Percentiles rank a stretch among this genome's conserved stretches.
Evolutionary conservation across 106 monocot species (phyloP).

Genomic region (Alisma plantagoaquatica): DNA sequence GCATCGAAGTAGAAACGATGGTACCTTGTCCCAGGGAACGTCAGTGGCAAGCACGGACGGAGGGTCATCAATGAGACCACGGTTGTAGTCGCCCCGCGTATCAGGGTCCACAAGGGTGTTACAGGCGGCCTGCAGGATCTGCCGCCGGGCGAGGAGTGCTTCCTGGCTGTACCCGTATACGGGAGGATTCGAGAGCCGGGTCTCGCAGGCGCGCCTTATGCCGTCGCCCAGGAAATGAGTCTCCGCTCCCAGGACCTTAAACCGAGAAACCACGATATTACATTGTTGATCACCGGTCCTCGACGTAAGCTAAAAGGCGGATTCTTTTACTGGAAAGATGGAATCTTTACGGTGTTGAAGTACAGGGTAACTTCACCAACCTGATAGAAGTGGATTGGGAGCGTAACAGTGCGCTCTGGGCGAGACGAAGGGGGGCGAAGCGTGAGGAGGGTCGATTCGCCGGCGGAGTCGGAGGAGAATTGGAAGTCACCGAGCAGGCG

Average conservation of each 20-base stretch:
- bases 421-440: slow-evolving; percentile 7
- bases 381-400: slow-evolving; percentile 83
- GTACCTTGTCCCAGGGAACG: slow-evolving; percentile 80
- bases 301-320: background rate
- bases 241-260: slow-evolving; percentile 78
- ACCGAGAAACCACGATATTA: background rate
- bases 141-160: slow-evolving; percentile 62
- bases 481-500: slow-evolving; percentile 87
- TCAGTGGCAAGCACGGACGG: slow-evolving; percentile 30
- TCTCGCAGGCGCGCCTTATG: slow-evolving; percentile 70
- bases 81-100: slow-evolving; percentile 53
- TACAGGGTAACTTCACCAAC: slow-evolving; percentile 8
- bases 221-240: slow-evolving; percentile 78
- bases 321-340: background rate
- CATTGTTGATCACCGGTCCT: no score
- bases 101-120: slow-evolving; percentile 40
- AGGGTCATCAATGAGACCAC: slow-evolving; percentile 44
- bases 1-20: background rate
- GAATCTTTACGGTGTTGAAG: background rate
- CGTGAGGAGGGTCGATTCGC: slow-evolving; percentile 8
- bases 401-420: slow-evolving; percentile 42
- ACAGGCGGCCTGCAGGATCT: slow-evolving; percentile 82
- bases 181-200: slow-evolving; percentile 50
- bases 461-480: slow-evolving; percentile 16
- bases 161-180: slow-evolving; percentile 68